Percentiles rank a stretch among this genome's conserved stretches.
phyloP scores from a whole-genome alignment of 371 early-diverging fungal species.

The Gilbertella persicaria region DNA sequence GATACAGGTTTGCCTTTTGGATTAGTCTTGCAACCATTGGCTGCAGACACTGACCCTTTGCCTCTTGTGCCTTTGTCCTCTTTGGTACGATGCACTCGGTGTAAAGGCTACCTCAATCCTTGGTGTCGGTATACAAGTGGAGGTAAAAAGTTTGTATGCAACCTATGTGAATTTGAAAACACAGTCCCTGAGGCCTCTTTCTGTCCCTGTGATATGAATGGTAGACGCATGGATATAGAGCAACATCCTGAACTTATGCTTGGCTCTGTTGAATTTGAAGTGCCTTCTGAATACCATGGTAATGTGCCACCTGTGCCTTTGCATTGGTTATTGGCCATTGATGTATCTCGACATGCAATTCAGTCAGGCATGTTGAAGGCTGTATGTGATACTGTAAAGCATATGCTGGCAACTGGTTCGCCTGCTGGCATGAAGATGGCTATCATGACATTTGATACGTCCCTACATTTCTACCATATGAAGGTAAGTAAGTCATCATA shows the following conservation, averaged over 20 bases:
- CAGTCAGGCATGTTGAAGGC: conserved; percentile 80
- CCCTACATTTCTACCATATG: conserved; percentile 95
- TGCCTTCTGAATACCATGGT: conserved; percentile 71
- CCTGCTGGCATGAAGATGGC: conserved; percentile 69
- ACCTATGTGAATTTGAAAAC: conserved; percentile 89
- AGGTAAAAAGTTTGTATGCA: conserved; percentile 90
- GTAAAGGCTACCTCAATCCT: conserved; percentile 94
- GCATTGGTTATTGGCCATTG: conserved; percentile 88
- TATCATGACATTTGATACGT: conserved; percentile 88
- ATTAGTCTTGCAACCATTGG: conserved; percentile 90
- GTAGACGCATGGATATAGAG: conserved; percentile 82
- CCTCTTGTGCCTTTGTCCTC: conserved; percentile 11
- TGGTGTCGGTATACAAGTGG: conserved; percentile 85
- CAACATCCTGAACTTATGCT: conserved; percentile 87
- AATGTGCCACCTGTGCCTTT: conserved; percentile 60
- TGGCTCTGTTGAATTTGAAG: conserved; percentile 92
- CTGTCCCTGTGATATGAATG: conserved; percentile 90
- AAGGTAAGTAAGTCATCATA: conserved; percentile 46
- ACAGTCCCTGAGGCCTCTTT: conserved; percentile 87
- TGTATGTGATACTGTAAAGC: conserved; percentile 65
- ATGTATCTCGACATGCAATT: conserved; percentile 86
- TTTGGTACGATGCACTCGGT: conserved; percentile 69
- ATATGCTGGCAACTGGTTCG: conserved; percentile 57
- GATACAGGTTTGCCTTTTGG: conserved; percentile 85
- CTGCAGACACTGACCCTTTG: conserved; percentile 73